Conservation (phyloP, 192 early-diverging fungal species). For the Rhizoclosmatium globosum region DNA sequence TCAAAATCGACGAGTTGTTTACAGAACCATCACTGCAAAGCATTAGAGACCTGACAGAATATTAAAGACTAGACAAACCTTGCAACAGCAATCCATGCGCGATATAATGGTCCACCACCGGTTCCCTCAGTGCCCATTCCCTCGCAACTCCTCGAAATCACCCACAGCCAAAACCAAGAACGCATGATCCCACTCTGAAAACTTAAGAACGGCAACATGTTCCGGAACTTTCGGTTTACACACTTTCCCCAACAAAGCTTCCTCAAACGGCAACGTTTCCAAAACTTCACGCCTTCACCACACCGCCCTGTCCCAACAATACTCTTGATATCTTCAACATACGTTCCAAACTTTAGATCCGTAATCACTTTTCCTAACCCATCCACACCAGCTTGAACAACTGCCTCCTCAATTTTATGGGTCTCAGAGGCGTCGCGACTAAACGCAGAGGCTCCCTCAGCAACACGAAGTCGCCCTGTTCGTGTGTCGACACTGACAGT, state of each 20-base stretch:
- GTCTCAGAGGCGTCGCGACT: not conserved
- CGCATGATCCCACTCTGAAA: slow-evolving; percentile 1
- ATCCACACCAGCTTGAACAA: not conserved
- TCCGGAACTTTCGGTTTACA: not conserved
- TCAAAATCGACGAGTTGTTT: not conserved
- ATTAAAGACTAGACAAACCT: slow-evolving; percentile 12
- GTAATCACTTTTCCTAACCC: not conserved
- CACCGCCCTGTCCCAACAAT: not conserved
- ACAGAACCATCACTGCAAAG: slow-evolving; percentile 8
- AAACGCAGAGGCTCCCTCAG: not conserved
- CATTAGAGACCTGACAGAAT: not conserved
- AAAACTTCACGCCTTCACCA: not conserved
- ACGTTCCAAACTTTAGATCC: slow-evolving; percentile 9
- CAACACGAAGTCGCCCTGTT: not conserved
- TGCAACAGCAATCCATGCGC: slow-evolving; percentile 12
- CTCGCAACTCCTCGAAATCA: slow-evolving; percentile 12
- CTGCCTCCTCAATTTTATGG: not conserved
- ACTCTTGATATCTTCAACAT: not conserved
- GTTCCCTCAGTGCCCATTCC: not conserved
- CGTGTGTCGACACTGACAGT: not conserved
- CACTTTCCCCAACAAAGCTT: not conserved
- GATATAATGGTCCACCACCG: not conserved
- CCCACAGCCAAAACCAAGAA: slow-evolving; percentile 19
- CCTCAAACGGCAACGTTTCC: slow-evolving; percentile 11
- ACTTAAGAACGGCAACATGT: slow-evolving; percentile 2